Conservation (phyloP, 768 basidiomycete species). For the Tricholoma saponaceum region DNA sequence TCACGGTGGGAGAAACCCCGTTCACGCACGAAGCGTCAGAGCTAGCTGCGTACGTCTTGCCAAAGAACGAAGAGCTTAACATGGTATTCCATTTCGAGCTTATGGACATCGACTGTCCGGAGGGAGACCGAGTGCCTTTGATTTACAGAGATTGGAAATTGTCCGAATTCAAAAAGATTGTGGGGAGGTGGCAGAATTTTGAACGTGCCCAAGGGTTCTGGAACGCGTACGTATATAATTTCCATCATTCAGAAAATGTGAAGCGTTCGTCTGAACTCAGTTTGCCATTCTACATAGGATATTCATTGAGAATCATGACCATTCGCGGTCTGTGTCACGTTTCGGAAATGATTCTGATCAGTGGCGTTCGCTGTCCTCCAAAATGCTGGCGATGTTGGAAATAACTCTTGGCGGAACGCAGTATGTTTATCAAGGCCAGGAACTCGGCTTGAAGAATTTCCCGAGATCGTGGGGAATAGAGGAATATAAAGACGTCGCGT, state of each 20-base stretch:
- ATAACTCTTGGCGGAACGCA: slow-evolving; percentile 61
- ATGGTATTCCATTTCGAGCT: slow-evolving; percentile 66
- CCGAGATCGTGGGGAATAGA: slow-evolving; percentile 62
- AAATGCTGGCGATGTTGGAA: slow-evolving; percentile 61
- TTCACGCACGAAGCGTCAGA: slow-evolving; percentile 49
- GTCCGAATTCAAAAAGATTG: slow-evolving; percentile 43
- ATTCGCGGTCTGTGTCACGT: slow-evolving; percentile 58
- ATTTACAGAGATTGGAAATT: slow-evolving; percentile 47
- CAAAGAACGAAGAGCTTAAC: slow-evolving; percentile 55
- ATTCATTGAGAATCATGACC: slow-evolving; percentile 72
- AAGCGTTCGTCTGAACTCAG: too few relatives aligned
- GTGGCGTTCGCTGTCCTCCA: slow-evolving; percentile 57
- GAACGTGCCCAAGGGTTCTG: slow-evolving; percentile 59
- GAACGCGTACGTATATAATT: slow-evolving; percentile 56
- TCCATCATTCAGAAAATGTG: too few relatives aligned
- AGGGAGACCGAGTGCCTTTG: slow-evolving; percentile 33
- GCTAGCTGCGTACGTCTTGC: slow-evolving; percentile 54
- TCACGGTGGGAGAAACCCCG: slow-evolving; percentile 64
- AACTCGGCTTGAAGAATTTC: slow-evolving; percentile 64
- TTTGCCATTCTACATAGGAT: too few relatives aligned
- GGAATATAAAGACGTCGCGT: slow-evolving; percentile 69
- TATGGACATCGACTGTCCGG: slow-evolving; percentile 52
- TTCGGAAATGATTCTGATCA: slow-evolving; percentile 58
- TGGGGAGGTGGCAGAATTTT: slow-evolving; percentile 53
- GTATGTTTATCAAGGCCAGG: slow-evolving; percentile 75